These are phyloP conservation scores for Eimeria sp. DNA, from an alignment of 169 alveolate genomes.

Conservation along the genomic window DNA sequence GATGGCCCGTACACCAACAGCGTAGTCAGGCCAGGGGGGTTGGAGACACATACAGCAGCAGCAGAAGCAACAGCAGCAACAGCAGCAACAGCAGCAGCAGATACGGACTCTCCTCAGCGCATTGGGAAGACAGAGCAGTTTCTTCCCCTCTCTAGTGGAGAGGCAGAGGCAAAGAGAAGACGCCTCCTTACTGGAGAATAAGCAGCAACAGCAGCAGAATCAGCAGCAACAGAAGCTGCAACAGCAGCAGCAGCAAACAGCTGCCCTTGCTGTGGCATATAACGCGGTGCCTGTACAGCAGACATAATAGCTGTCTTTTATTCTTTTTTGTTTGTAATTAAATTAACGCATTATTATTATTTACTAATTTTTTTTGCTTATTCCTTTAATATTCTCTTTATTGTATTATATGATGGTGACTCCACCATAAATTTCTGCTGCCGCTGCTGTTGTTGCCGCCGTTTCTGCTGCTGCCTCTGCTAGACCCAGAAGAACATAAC, in stretches of 20 bases:
- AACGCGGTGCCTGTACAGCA: not conserved
- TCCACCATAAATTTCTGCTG: no score
- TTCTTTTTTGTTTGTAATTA: not conserved
- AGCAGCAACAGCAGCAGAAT: slow-evolving; percentile 54
- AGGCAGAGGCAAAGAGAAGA: slow-evolving; percentile 4
- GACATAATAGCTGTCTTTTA: not conserved
- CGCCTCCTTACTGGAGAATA: not conserved
- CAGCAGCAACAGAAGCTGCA: slow-evolving; percentile 27
- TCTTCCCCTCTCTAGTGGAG: not conserved
- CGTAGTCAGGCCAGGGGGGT: no score
- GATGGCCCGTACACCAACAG: no score
- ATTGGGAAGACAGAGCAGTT: not conserved
- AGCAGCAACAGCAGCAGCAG: not conserved
- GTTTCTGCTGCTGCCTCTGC: not conserved
- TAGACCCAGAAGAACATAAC: not conserved
- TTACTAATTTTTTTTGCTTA: not conserved
- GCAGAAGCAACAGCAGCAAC: slow-evolving; percentile 34
- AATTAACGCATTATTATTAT: not conserved
- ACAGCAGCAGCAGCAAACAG: not conserved
- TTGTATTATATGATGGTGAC: not conserved
- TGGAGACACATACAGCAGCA: not conserved
- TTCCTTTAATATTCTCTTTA: not conserved
- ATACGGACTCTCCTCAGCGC: not conserved
- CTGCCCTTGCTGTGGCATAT: not conserved
- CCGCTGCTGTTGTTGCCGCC: no score